Evolutionary conservation across 768 basidiomycete genomes (phyloP).

Genomic region (Zangia roseola): DNA sequence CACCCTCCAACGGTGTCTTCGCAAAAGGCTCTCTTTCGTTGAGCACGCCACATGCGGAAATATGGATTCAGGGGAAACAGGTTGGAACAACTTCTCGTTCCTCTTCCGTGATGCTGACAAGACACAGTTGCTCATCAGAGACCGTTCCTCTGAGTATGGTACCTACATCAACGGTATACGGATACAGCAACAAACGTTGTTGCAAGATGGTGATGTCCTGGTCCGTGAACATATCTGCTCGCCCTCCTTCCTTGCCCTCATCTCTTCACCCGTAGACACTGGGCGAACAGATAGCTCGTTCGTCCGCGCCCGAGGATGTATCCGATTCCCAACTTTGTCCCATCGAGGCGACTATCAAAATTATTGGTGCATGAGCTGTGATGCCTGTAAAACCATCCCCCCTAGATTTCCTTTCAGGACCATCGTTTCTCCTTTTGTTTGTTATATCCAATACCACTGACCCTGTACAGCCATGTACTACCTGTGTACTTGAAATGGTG

Average conservation of each 20-base stretch:
- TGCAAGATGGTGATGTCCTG: slow-evolving; percentile 44
- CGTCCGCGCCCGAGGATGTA: slow-evolving; percentile 38
- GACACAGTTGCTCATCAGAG: slow-evolving; percentile 44
- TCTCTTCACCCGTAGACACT: slow-evolving; percentile 34
- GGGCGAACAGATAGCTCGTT: slow-evolving; percentile 38
- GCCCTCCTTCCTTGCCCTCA: slow-evolving; percentile 1
- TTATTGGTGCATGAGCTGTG: slow-evolving; percentile 32
- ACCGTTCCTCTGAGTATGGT: slow-evolving; percentile 46
- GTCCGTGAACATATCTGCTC: slow-evolving; percentile 29
- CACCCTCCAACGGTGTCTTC: slow-evolving; percentile 43
- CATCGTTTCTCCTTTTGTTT: not conserved
- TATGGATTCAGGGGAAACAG: slow-evolving; percentile 45
- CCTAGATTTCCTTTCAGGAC: not conserved
- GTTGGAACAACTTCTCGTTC: slow-evolving; percentile 25
- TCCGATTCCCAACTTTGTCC: slow-evolving; percentile 47
- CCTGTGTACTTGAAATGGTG: not conserved
- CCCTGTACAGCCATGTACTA: not conserved
- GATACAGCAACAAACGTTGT: slow-evolving; percentile 35
- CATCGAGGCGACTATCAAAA: slow-evolving; percentile 40
- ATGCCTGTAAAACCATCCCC: not conserved
- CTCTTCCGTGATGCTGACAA: slow-evolving; percentile 7
- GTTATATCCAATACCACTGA: slow-evolving; percentile 3
- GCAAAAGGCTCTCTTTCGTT: slow-evolving; percentile 38
- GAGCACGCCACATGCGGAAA: slow-evolving; percentile 43
- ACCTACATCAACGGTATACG: slow-evolving; percentile 47